phyloP scores from a whole-genome alignment of 2,329 filamentous ascomycete genomes.

The Penicillium janthinellum region DNA sequence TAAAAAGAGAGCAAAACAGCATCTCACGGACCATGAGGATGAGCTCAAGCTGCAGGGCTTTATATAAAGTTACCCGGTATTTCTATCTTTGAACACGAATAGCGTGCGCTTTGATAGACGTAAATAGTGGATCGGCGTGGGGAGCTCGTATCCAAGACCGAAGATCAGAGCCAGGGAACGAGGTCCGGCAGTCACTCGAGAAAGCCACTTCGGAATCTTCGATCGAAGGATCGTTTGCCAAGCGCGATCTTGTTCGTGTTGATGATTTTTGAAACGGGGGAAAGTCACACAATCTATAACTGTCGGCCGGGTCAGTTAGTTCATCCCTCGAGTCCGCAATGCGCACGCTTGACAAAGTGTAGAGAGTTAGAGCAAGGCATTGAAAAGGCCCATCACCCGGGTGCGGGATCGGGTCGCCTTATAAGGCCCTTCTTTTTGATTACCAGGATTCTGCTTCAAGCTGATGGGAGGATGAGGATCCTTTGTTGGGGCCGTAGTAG shows the following conservation, averaged over 20 bases:
- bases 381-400: background rate
- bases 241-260: background rate
- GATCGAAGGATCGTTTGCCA: background rate
- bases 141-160: slow-evolving; percentile 15
- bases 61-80: background rate
- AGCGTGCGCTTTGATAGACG: slow-evolving; percentile 8
- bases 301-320: background rate
- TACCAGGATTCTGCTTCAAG: background rate
- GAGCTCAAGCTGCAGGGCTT: background rate
- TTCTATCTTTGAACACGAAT: slow-evolving; percentile 18
- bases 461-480: background rate
- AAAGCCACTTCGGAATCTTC: background rate
- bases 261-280: background rate
- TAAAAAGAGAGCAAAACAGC: slow-evolving; percentile 14
- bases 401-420: background rate
- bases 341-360: background rate
- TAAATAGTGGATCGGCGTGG: slow-evolving; percentile 11
- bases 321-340: background rate
- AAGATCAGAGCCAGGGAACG: slow-evolving; percentile 2
- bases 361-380: background rate
- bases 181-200: background rate
- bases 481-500: slow-evolving; percentile 1
- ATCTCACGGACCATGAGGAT: slow-evolving; percentile 4
- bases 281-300: background rate
- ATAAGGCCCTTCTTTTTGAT: background rate